phyloP scores from a whole-genome alignment of 2,329 filamentous ascomycete species.

The Madurella mycetomatis region DNA sequence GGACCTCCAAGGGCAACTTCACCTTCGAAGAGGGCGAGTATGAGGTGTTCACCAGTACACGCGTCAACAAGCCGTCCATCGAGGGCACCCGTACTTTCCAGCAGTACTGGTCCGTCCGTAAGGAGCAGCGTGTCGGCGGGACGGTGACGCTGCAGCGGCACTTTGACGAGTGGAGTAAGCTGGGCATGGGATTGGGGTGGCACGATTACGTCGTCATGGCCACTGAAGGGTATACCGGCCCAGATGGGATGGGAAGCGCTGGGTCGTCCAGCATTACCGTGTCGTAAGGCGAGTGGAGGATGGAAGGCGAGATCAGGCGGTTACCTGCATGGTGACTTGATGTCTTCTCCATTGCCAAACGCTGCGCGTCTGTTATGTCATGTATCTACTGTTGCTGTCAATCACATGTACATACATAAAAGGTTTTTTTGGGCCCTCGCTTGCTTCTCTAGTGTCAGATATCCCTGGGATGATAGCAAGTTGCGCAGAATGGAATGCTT shows the following conservation, averaged over 20 bases:
- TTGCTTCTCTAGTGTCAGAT: too few relatives aligned
- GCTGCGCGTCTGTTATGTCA: too few relatives aligned
- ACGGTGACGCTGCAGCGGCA: slow-evolving; percentile 49
- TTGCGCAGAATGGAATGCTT: too few relatives aligned
- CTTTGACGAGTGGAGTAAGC: slow-evolving; percentile 50
- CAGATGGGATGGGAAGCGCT: slow-evolving; percentile 33
- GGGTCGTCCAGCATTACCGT: slow-evolving; percentile 22
- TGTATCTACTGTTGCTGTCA: too few relatives aligned
- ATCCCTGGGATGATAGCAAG: too few relatives aligned
- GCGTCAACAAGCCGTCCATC: slow-evolving; percentile 49
- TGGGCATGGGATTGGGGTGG: slow-evolving; percentile 44
- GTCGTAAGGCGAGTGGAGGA: not conserved
- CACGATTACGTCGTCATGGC: slow-evolving; percentile 52
- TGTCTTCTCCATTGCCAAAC: too few relatives aligned
- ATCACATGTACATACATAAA: too few relatives aligned
- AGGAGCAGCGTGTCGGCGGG: slow-evolving; percentile 46
- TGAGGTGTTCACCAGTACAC: slow-evolving; percentile 46
- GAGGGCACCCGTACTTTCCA: slow-evolving; percentile 51
- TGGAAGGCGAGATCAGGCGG: not conserved
- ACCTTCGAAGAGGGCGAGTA: slow-evolving; percentile 49
- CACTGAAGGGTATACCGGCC: slow-evolving; percentile 44
- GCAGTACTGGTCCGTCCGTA: slow-evolving; percentile 49
- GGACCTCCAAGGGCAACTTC: slow-evolving; percentile 46
- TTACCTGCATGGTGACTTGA: too few relatives aligned
- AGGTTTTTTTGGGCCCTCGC: too few relatives aligned